These are phyloP conservation scores for Tephrocybe sp. DNA, from an alignment of 768 basidiomycete genomes.

Conservation along the genomic window DNA sequence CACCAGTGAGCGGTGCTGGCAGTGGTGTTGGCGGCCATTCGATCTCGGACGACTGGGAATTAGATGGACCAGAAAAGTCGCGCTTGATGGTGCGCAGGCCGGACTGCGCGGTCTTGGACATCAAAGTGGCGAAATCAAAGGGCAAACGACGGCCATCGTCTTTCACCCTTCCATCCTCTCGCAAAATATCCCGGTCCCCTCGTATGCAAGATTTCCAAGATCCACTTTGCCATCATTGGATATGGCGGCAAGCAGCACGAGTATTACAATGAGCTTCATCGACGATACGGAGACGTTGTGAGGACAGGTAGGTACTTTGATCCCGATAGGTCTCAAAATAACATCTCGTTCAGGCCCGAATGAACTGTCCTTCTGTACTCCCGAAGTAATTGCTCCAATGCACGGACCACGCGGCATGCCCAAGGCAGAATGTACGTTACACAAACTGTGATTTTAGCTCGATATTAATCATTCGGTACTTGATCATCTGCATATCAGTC, in stretches of 20 bases:
- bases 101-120: conserved; percentile 44
- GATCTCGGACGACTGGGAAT: conserved; percentile 39
- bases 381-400: conserved; percentile 28
- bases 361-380: conserved; percentile 39
- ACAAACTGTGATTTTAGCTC: not conserved
- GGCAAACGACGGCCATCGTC: conserved; percentile 31
- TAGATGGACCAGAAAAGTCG: conserved; percentile 51
- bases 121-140: conserved; percentile 7
- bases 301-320: conserved; percentile 46
- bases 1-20: conserved; percentile 23
- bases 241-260: conserved; percentile 39
- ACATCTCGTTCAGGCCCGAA: conserved; percentile 36
- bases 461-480: conserved; percentile 15
- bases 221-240: conserved; percentile 31
- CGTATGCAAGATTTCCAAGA: conserved; percentile 36
- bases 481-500: conserved; percentile 16
- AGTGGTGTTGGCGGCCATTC: conserved; percentile 42
- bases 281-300: conserved; percentile 51
- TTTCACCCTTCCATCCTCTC: conserved; percentile 49
- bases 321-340: too few species aligned
- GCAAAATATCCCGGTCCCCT: conserved; percentile 46
- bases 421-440: conserved; percentile 30
- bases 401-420: conserved; percentile 38
- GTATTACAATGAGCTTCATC: conserved; percentile 42
- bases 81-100: conserved; percentile 61